These are phyloP conservation scores for Murraya koenigii DNA, from an alignment of 345 rosid genomes.

Conservation along the genomic window DNA sequence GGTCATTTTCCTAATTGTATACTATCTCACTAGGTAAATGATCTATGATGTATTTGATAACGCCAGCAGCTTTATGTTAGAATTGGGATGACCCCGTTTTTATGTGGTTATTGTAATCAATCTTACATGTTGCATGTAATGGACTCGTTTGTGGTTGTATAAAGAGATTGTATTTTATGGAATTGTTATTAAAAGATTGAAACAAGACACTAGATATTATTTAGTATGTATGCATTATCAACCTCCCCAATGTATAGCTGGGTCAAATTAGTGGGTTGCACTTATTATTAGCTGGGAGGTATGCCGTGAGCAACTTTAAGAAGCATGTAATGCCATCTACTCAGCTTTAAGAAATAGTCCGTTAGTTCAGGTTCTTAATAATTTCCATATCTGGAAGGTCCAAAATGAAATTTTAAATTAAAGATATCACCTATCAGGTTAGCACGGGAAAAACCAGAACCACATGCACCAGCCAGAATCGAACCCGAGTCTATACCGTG, in stretches of 20 bases:
- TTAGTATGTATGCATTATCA: background rate
- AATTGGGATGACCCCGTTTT: conserved; percentile 20
- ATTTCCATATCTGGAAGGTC: background rate
- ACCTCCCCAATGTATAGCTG: background rate
- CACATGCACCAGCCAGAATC: conserved; percentile 48
- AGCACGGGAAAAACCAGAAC: background rate
- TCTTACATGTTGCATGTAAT: conserved; percentile 21
- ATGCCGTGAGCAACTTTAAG: background rate
- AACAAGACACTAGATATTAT: background rate
- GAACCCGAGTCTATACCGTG: conserved; percentile 56
- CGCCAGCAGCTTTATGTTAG: conserved; percentile 11
- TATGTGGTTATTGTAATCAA: conserved; percentile 17
- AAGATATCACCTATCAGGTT: too few species aligned
- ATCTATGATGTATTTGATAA: conserved; percentile 5
- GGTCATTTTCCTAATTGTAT: conserved; percentile 73
- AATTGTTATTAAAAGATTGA: conserved; percentile 1
- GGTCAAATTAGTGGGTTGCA: background rate
- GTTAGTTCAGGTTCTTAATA: too few species aligned
- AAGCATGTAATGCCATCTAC: background rate
- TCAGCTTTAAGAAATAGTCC: background rate
- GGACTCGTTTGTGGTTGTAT: conserved; percentile 24
- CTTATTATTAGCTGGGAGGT: background rate
- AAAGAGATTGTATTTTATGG: conserved; percentile 22
- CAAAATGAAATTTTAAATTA: too few species aligned
- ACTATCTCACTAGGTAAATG: conserved; percentile 74